Conservation (phyloP, 78 protist species). For the Dictyostelium purpureum region DNA sequence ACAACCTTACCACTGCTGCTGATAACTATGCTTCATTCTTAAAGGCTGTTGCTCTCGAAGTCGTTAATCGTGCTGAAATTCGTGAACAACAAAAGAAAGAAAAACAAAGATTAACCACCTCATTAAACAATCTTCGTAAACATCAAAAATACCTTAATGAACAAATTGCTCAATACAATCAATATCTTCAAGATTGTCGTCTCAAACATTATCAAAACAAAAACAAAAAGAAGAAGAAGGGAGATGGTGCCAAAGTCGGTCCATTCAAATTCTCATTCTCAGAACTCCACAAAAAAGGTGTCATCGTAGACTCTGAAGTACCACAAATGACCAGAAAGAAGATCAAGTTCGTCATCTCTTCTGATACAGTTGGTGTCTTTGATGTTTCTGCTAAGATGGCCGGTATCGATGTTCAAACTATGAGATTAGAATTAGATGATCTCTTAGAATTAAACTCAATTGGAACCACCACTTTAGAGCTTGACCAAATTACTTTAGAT, state of each 20-base stretch:
- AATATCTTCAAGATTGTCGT: constrained; percentile 86
- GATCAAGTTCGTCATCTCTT: constrained; percentile 79
- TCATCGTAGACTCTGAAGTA: constrained; percentile 83
- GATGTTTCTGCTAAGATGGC: constrained; percentile 86
- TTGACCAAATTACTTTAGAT: constrained; percentile 83
- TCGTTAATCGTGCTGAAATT: constrained; percentile 84
- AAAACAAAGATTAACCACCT: constrained; percentile 64
- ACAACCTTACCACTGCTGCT: constrained; percentile 59
- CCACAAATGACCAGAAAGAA: constrained; percentile 80
- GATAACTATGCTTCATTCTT: constrained; percentile 81
- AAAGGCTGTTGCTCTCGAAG: constrained; percentile 82
- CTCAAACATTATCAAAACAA: constrained; percentile 85
- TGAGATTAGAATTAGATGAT: constrained; percentile 82
- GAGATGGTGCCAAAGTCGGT: constrained; percentile 82
- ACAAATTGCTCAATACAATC: constrained; percentile 81
- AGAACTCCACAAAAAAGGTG: constrained; percentile 76
- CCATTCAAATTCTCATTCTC: constrained; percentile 84
- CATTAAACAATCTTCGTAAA: constrained; percentile 66
- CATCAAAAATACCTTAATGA: constrained; percentile 83
- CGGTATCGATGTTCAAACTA: constrained; percentile 78
- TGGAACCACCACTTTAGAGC: constrained; percentile 63
- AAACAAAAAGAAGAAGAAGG: constrained; percentile 85
- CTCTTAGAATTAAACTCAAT: constrained; percentile 81
- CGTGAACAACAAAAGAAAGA: constrained; percentile 88
- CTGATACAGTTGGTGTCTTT: constrained; percentile 84